Evolutionary conservation across 768 basidiomycete genomes (phyloP).

Genomic region (Nidularia pulvinata): DNA sequence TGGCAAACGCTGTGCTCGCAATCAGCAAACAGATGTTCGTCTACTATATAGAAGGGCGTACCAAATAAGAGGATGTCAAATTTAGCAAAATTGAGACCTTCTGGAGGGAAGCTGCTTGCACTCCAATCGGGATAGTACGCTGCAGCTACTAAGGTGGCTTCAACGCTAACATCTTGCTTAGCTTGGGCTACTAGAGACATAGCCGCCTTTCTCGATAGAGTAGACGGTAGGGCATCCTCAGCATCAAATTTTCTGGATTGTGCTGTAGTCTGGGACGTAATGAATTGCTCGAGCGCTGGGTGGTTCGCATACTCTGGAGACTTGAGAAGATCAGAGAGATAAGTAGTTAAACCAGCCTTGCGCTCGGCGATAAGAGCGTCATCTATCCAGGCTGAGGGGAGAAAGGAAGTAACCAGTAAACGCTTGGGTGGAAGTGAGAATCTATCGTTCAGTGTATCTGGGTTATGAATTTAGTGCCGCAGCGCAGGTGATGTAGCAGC

Average conservation of each 20-base stretch:
- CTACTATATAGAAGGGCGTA: conserved; percentile 14
- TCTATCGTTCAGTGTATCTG: conserved; percentile 32
- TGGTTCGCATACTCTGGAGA: conserved; percentile 31
- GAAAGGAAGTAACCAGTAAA: conserved; percentile 42
- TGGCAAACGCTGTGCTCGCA: conserved; percentile 51
- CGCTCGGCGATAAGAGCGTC: conserved; percentile 51
- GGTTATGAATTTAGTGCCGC: background rate
- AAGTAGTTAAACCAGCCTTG: conserved; percentile 42
- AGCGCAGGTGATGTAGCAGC: background rate
- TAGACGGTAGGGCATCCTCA: conserved; percentile 48
- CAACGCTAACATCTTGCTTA: conserved; percentile 13
- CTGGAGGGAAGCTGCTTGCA: conserved; percentile 45
- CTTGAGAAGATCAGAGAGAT: conserved; percentile 35
- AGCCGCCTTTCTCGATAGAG: conserved; percentile 34
- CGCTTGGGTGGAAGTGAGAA: conserved; percentile 49
- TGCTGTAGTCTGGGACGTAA: conserved; percentile 19
- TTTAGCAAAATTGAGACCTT: conserved; percentile 58
- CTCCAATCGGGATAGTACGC: conserved; percentile 57
- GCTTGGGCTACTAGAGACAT: conserved; percentile 13
- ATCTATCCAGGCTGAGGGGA: conserved; percentile 54
- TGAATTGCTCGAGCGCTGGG: conserved; percentile 33
- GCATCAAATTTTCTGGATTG: conserved; percentile 27
- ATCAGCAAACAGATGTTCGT: background rate
- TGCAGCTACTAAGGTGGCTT: conserved; percentile 33
- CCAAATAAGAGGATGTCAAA: conserved; percentile 72